A percentile compares a stretch with the other conserved stretches of the same genome.
These are phyloP conservation scores for Musa acuminata DNA, from an alignment of 176 grass and related monocot genomes.

Conservation along the genomic window DNA sequence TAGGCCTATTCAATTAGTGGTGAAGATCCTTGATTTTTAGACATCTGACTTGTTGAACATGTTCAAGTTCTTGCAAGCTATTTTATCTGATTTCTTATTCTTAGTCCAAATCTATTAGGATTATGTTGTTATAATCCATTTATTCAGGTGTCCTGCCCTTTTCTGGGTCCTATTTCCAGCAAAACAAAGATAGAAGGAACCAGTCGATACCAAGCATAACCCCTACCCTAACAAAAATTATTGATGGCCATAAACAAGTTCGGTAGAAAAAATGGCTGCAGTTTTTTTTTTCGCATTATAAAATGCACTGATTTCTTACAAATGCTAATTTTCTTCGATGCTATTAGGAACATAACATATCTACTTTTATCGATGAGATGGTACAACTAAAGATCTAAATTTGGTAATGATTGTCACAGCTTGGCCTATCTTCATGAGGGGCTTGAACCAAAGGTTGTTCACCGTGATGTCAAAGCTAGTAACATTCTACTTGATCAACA, in stretches of 20 bases:
- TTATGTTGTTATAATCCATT: neutral
- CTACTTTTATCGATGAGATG: neutral
- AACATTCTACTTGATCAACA: slow-evolving; percentile 86
- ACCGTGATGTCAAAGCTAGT: slow-evolving; percentile 90
- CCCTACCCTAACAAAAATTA: neutral
- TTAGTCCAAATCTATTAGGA: neutral
- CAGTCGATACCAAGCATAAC: neutral
- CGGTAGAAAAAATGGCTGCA: neutral
- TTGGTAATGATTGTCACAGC: slow-evolving; percentile 26
- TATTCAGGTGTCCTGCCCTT: neutral
- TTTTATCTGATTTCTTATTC: neutral
- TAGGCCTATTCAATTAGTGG: neutral
- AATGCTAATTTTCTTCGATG: neutral
- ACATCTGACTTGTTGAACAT: neutral
- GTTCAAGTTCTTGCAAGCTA: neutral
- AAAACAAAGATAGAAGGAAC: neutral
- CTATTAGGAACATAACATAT: neutral
- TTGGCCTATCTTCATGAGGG: slow-evolving; percentile 98
- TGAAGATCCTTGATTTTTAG: neutral
- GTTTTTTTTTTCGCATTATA: too few relatives aligned
- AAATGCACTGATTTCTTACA: too few relatives aligned
- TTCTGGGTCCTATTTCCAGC: neutral
- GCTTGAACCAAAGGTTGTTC: slow-evolving; percentile 89
- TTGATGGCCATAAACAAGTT: neutral
- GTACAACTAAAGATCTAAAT: neutral